Conservation (phyloP, 2,329 filamentous ascomycete genomes). For the Colletotrichum godetiae region DNA sequence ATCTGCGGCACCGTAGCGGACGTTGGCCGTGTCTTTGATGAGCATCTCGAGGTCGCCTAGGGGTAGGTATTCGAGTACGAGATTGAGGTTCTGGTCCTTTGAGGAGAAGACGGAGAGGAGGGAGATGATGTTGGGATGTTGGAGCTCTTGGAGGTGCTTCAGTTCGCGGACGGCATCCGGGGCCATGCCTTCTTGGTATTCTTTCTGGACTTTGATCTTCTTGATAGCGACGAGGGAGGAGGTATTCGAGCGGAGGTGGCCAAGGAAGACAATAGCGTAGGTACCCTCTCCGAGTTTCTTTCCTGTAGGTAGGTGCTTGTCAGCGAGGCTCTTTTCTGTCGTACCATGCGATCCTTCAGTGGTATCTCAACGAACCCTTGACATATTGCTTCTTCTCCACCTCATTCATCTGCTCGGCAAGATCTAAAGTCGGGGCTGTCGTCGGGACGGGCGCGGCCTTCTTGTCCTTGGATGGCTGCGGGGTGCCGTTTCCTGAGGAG, state of each 20-base stretch:
- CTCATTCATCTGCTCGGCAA: slow-evolving; percentile 86
- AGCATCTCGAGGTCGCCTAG: slow-evolving; percentile 96
- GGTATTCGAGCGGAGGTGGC: slow-evolving; percentile 80
- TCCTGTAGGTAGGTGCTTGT: slow-evolving; percentile 59
- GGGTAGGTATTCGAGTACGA: slow-evolving; percentile 93
- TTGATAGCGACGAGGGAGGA: slow-evolving; percentile 87
- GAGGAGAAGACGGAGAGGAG: slow-evolving; percentile 93
- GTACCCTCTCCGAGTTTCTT: slow-evolving; percentile 96
- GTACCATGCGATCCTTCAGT: neutral
- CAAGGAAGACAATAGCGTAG: slow-evolving; percentile 94
- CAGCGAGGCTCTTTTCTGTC: neutral
- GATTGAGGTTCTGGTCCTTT: slow-evolving; percentile 95
- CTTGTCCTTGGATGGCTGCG: slow-evolving; percentile 43
- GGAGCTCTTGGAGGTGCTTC: slow-evolving; percentile 93
- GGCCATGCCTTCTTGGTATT: slow-evolving; percentile 90
- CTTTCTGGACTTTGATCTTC: slow-evolving; percentile 88
- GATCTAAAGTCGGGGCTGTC: slow-evolving; percentile 60
- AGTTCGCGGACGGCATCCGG: slow-evolving; percentile 97
- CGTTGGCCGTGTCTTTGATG: slow-evolving; percentile 82
- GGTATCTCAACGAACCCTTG: slow-evolving; percentile 69
- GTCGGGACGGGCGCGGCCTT: slow-evolving; percentile 37
- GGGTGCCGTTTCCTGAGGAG: slow-evolving; percentile 58
- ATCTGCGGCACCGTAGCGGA: slow-evolving; percentile 87
- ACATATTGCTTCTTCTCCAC: slow-evolving; percentile 89
- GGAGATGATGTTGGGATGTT: slow-evolving; percentile 94